Evolutionary conservation across 352 stramenopile species (phyloP).

Genomic region (Phytophthora sansomeana): DNA sequence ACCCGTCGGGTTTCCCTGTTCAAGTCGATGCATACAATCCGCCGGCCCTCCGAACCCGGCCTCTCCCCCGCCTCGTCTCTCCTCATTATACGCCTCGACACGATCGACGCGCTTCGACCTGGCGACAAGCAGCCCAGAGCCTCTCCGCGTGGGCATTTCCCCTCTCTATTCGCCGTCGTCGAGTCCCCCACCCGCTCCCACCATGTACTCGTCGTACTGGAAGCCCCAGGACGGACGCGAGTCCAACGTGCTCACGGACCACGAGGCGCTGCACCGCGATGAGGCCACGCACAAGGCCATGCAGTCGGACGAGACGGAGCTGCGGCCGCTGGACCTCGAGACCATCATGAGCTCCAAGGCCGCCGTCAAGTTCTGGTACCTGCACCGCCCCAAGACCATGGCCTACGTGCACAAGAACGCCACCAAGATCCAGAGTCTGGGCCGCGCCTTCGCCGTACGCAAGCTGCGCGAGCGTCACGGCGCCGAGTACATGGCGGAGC

Average conservation of each 20-base stretch:
- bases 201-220: conserved; percentile 91
- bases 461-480: conserved; percentile 78
- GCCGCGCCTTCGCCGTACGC: conserved; percentile 80
- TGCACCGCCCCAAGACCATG: conserved; percentile 91
- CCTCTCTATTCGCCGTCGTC: conserved; percentile 38
- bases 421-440: conserved; percentile 86
- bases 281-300: conserved; percentile 76
- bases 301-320: conserved; percentile 82
- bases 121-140: conserved; percentile 12
- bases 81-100: conserved; percentile 20
- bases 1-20: neutral
- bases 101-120: conserved; percentile 31
- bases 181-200: conserved; percentile 14
- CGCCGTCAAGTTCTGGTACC: conserved; percentile 91
- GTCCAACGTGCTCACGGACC: conserved; percentile 80
- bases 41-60: conserved; percentile 3
- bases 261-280: conserved; percentile 86
- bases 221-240: conserved; percentile 77
- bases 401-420: conserved; percentile 91
- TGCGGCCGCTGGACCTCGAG: conserved; percentile 85
- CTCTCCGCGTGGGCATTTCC: conserved; percentile 27
- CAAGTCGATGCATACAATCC: conserved; percentile 11
- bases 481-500: conserved; percentile 81
- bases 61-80: conserved; percentile 37
- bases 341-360: conserved; percentile 90